A percentile compares a stretch with the other conserved stretches of the same genome.
These are phyloP conservation scores for Solanum habrochaites DNA, from an alignment of 257 asterid genomes.

Conservation along the genomic window DNA sequence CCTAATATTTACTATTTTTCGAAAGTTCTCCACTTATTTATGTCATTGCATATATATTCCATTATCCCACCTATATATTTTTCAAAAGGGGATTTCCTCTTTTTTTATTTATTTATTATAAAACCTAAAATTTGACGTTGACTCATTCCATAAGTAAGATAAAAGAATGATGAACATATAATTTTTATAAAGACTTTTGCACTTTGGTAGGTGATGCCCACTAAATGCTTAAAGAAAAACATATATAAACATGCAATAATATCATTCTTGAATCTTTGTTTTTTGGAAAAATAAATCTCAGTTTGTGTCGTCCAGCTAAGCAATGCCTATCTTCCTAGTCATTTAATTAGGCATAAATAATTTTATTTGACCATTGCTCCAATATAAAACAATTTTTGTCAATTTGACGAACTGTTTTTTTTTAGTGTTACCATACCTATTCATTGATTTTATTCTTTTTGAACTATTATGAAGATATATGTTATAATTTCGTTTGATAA, in stretches of 20 bases:
- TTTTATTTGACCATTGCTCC: background rate
- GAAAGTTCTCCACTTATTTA: no score
- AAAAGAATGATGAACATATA: background rate
- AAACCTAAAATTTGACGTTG: background rate
- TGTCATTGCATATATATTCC: background rate
- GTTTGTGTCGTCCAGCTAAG: conserved; percentile 3
- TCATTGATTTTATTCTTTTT: background rate
- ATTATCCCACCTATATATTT: background rate
- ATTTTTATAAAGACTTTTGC: background rate
- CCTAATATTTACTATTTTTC: no score
- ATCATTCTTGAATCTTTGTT: background rate
- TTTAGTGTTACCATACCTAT: background rate
- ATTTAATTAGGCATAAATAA: background rate
- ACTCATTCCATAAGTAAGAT: background rate
- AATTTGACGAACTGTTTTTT: background rate
- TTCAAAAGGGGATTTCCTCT: background rate
- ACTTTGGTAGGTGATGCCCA: background rate
- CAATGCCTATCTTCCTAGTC: background rate
- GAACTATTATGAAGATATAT: background rate
- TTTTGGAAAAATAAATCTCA: background rate
- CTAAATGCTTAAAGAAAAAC: background rate
- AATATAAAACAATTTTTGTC: background rate
- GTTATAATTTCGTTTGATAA: background rate
- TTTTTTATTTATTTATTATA: background rate
- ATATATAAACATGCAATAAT: background rate